phyloP scores from a whole-genome alignment of 2,329 filamentous ascomycete genomes.

The Chrysosphaeria jannelii region DNA sequence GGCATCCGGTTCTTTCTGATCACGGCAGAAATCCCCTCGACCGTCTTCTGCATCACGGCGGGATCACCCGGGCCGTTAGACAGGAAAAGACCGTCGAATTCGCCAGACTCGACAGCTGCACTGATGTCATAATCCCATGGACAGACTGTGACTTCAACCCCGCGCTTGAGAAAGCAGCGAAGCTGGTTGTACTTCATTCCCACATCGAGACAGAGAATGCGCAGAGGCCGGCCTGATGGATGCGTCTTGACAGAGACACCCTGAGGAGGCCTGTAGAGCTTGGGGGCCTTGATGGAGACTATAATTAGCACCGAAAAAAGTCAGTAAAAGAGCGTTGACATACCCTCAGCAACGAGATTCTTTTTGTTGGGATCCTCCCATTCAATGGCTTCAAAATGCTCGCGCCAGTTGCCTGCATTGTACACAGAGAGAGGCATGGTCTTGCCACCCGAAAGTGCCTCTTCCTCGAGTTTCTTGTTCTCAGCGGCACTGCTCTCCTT shows the following conservation, averaged over 20 bases:
- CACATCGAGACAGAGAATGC: slow-evolving; percentile 81
- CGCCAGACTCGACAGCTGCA: slow-evolving; percentile 38
- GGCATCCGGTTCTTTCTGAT: slow-evolving; percentile 56
- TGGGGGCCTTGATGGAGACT: slow-evolving; percentile 76
- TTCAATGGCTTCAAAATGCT: slow-evolving; percentile 48
- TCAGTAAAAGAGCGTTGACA: slow-evolving; percentile 12
- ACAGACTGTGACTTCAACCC: slow-evolving; percentile 78
- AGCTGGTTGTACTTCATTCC: slow-evolving; percentile 97
- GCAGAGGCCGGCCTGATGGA: slow-evolving; percentile 59
- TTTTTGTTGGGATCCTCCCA: slow-evolving; percentile 81
- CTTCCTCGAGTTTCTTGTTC: slow-evolving; percentile 1
- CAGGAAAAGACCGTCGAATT: slow-evolving; percentile 91
- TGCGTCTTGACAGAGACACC: slow-evolving; percentile 53
- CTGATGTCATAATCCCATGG: slow-evolving; percentile 92
- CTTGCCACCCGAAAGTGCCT: slow-evolving; percentile 1
- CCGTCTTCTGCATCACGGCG: slow-evolving; percentile 49
- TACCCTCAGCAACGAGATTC: slow-evolving; percentile 86
- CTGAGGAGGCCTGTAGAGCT: slow-evolving; percentile 51
- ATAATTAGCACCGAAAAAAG: slow-evolving; percentile 11
- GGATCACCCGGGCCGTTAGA: slow-evolving; percentile 96
- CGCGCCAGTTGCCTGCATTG: slow-evolving; percentile 13
- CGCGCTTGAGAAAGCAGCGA: slow-evolving; percentile 66
- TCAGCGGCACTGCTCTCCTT: slow-evolving; percentile 17
- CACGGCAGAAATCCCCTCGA: slow-evolving; percentile 47
- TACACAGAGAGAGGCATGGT: slow-evolving; percentile 12